Conservation (phyloP, 2,329 filamentous ascomycete genomes). For the Neophaeococcomyces mojaviensis region DNA sequence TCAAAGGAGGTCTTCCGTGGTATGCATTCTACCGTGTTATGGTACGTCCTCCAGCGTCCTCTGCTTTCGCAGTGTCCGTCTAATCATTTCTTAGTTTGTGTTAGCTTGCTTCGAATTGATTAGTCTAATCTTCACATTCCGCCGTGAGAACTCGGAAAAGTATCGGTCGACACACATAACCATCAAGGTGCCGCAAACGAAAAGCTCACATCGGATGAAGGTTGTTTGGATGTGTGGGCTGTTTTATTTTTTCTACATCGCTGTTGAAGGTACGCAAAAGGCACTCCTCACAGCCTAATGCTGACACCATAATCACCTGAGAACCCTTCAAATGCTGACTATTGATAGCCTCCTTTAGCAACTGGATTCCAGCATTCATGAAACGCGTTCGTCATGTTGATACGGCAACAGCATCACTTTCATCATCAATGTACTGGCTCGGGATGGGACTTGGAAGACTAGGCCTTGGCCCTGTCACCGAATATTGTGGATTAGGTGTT, state of each 20-base stretch:
- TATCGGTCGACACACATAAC: constrained; percentile 24
- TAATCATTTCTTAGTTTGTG: constrained; percentile 4
- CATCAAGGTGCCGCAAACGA: background rate
- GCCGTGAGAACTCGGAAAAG: constrained; percentile 27
- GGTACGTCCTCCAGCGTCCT: too few species aligned
- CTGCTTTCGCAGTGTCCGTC: too few species aligned
- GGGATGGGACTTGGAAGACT: constrained; percentile 38
- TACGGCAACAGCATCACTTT: constrained; percentile 32
- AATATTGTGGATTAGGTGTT: constrained; percentile 25
- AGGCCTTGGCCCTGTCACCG: constrained; percentile 27
- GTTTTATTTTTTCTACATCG: constrained; percentile 40
- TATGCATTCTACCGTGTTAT: constrained; percentile 35
- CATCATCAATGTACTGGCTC: constrained; percentile 39
- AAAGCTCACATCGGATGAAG: constrained; percentile 12
- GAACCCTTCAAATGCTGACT: too few species aligned
- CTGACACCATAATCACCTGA: too few species aligned
- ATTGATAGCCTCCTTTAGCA: constrained; percentile 33
- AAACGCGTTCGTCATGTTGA: constrained; percentile 32
- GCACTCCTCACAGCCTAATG: too few species aligned
- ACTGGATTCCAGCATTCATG: constrained; percentile 44
- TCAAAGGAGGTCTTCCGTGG: constrained; percentile 26
- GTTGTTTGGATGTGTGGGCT: constrained; percentile 37
- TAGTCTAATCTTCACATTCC: constrained; percentile 31
- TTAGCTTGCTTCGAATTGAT: constrained; percentile 8
- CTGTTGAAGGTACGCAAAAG: constrained; percentile 33